Evolutionary conservation across 371 early-diverging fungal genomes (phyloP).

Genomic region (Mucor saturninus): DNA sequence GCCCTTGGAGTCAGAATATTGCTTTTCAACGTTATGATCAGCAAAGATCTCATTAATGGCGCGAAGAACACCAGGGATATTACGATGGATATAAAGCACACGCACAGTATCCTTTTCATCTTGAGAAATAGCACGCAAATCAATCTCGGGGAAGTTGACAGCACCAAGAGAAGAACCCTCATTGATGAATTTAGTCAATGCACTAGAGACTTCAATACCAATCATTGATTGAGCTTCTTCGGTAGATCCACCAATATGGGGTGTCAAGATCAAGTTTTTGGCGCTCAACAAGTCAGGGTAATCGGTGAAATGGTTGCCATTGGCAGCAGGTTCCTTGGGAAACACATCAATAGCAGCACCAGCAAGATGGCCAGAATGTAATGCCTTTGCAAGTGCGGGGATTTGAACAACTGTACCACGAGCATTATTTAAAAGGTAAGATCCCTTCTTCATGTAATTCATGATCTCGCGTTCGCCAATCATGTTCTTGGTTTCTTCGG

Average conservation of each 20-base stretch:
- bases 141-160: conserved; percentile 97
- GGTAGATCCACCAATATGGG: conserved; percentile 98
- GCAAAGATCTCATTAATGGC: conserved; percentile 92
- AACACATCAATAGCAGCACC: conserved; percentile 97
- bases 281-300: conserved; percentile 78
- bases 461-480: conserved; percentile 78
- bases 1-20: conserved; percentile 93
- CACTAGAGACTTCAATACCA: conserved; percentile 90
- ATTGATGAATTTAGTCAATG: conserved; percentile 82
- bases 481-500: conserved; percentile 95
- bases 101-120: conserved; percentile 77
- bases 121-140: conserved; percentile 78
- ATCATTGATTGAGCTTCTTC: conserved; percentile 98
- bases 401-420: conserved; percentile 94
- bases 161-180: conserved; percentile 87
- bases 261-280: conserved; percentile 93
- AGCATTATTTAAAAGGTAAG: conserved; percentile 92
- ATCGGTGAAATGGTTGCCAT: conserved; percentile 76
- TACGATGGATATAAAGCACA: conserved; percentile 90
- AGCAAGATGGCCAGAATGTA: conserved; percentile 86
- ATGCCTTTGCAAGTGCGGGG: conserved; percentile 79
- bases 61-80: conserved; percentile 95
- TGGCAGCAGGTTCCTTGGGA: conserved; percentile 91
- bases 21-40: conserved; percentile 96
- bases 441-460: conserved; percentile 83